A percentile compares a stretch with the other conserved stretches of the same genome.
Evolutionary conservation across 2,329 filamentous ascomycete species (phyloP).

Genomic region (Paracamarosporium sp.): DNA sequence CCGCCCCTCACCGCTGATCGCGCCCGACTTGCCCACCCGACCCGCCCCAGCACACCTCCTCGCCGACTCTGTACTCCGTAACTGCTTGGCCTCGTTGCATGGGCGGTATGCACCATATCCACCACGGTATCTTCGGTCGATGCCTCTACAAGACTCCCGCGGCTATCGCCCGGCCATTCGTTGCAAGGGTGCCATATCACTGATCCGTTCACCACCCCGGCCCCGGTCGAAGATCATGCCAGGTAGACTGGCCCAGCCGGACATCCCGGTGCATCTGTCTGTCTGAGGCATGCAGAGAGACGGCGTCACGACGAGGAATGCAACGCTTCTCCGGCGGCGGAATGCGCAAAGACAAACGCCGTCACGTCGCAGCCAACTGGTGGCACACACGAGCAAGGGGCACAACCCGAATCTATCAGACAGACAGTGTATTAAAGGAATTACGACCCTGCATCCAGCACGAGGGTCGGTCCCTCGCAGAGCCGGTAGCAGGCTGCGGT

Average conservation of each 20-base stretch:
- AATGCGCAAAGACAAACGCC: too few species aligned
- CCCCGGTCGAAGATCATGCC: background rate
- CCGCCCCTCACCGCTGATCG: slow-evolving; percentile 2
- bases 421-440: slow-evolving; percentile 2
- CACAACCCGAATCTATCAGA: too few species aligned
- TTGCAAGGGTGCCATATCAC: background rate
- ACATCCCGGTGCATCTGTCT: too few species aligned
- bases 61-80: background rate
- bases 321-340: too few species aligned
- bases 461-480: background rate
- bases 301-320: too few species aligned
- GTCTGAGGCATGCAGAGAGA: too few species aligned
- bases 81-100: background rate
- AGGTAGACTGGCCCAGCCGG: too few species aligned
- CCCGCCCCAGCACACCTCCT: background rate
- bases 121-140: too few species aligned
- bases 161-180: background rate
- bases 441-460: background rate
- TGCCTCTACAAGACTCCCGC: too few species aligned
- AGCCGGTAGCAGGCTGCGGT: background rate
- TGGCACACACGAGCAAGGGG: too few species aligned
- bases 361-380: too few species aligned
- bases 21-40: background rate
- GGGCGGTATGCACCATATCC: background rate
- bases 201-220: background rate